Conservation (phyloP, 306 rosid species). For the Quercus ilex region DNA sequence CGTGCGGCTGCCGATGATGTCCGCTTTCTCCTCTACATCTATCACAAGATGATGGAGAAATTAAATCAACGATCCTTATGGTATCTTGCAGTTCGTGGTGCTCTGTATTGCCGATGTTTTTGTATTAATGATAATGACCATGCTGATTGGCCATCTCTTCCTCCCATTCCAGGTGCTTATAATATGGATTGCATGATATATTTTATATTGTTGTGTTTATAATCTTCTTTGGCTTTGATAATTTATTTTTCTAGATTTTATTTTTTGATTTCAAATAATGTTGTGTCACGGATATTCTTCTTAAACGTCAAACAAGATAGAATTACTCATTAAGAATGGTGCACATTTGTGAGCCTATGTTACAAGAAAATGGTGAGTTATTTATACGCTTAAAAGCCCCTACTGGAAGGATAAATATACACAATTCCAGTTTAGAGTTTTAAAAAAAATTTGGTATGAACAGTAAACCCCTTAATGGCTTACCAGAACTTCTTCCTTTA, state of each 20-base stretch:
- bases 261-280: conserved; percentile 15
- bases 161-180: conserved; percentile 76
- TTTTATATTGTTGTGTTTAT: neutral
- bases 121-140: conserved; percentile 56
- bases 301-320: conserved; percentile 7
- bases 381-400: conserved; percentile 12
- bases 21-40: conserved; percentile 87
- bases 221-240: neutral
- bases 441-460: conserved; percentile 3
- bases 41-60: conserved; percentile 86
- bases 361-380: neutral
- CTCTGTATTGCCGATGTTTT: conserved; percentile 88
- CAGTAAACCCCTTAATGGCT: neutral
- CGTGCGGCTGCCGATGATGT: conserved; percentile 97
- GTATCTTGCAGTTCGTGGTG: conserved; percentile 94
- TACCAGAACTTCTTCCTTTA: neutral
- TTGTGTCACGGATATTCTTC: conserved; percentile 12
- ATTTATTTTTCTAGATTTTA: neutral
- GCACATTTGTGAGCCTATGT: conserved; percentile 1
- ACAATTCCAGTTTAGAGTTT: neutral
- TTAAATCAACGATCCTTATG: conserved; percentile 67
- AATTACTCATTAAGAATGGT: conserved; percentile 7
- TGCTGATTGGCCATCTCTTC: conserved; percentile 86
- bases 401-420: neutral
- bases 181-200: neutral